Evolutionary conservation across 148 eudicot genomes (phyloP).

Genomic region (Fallopia convolvulus): DNA sequence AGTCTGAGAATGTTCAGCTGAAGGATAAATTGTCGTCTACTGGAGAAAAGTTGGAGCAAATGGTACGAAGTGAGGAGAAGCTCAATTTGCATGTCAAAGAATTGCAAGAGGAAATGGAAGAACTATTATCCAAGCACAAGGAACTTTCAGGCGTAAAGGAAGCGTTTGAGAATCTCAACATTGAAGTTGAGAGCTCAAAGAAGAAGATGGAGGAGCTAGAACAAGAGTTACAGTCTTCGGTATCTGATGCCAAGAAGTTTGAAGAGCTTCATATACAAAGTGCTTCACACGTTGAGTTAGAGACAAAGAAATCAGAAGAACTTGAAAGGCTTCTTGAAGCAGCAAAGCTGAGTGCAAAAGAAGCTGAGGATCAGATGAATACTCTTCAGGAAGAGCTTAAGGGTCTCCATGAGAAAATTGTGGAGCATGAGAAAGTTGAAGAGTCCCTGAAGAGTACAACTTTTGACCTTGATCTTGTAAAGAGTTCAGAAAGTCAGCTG

Average conservation of each 20-base stretch:
- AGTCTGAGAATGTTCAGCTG: conserved; percentile 53
- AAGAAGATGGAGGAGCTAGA: conserved; percentile 66
- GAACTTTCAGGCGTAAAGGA: conserved; percentile 63
- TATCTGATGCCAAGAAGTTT: conserved; percentile 39
- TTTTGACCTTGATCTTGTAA: conserved; percentile 37
- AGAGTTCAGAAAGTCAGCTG: conserved; percentile 39
- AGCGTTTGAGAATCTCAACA: conserved; percentile 47
- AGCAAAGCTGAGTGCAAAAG: conserved; percentile 42
- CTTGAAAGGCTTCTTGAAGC: conserved; percentile 43
- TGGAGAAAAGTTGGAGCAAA: conserved; percentile 42
- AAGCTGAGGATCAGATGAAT: conserved; percentile 47
- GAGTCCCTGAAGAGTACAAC: conserved; percentile 36
- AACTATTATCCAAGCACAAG: conserved; percentile 54
- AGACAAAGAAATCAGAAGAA: conserved; percentile 43
- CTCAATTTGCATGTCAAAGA: conserved; percentile 44
- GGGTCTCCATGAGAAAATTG: conserved; percentile 41
- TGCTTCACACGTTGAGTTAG: conserved; percentile 48
- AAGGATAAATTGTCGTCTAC: conserved; percentile 38
- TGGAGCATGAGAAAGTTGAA: conserved; percentile 51
- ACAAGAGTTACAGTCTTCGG: conserved; percentile 41
- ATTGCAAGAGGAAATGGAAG: conserved; percentile 61
- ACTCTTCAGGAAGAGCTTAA: conserved; percentile 41
- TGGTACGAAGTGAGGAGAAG: conserved; percentile 43
- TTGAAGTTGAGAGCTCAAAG: conserved; percentile 70
- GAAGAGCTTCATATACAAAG: conserved; percentile 58